phyloP scores from a whole-genome alignment of 2,329 filamentous ascomycete species.

The Aspergillus aculeatus region DNA sequence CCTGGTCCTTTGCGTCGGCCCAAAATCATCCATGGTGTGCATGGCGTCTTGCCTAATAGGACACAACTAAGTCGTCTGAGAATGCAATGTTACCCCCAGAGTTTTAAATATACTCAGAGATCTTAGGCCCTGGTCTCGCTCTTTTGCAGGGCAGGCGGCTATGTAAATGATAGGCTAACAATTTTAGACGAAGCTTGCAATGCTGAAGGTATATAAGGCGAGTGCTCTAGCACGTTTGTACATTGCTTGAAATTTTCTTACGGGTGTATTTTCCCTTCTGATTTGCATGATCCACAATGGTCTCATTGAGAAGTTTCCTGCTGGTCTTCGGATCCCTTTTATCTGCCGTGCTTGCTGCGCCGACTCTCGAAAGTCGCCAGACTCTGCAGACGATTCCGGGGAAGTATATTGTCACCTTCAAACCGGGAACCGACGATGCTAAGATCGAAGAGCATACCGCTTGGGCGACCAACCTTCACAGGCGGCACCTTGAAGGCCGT shows the following conservation, averaged over 20 bases:
- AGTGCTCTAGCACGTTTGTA: background rate
- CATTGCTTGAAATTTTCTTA: background rate
- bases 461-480: constrained; percentile 24
- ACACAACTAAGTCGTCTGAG: constrained; percentile 19
- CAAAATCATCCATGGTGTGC: constrained; percentile 5
- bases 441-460: constrained; percentile 20
- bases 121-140: constrained; percentile 12
- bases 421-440: constrained; percentile 17
- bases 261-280: background rate
- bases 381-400: constrained; percentile 19
- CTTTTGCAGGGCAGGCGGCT: constrained; percentile 1
- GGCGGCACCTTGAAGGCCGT: constrained; percentile 19
- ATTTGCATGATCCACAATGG: constrained; percentile 14
- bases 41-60: constrained; percentile 18
- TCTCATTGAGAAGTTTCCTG: constrained; percentile 21
- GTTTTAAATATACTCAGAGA: constrained; percentile 14
- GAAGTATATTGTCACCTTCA: constrained; percentile 28
- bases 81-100: constrained; percentile 26
- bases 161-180: constrained; percentile 6
- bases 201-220: background rate
- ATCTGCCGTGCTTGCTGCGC: constrained; percentile 22
- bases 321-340: constrained; percentile 25
- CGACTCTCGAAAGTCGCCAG: constrained; percentile 14
- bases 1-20: constrained; percentile 10
- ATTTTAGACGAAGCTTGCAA: background rate